Base-by-base conservation (phyloP, 768 basidiomycete species). In the Russula abietina region DNA sequence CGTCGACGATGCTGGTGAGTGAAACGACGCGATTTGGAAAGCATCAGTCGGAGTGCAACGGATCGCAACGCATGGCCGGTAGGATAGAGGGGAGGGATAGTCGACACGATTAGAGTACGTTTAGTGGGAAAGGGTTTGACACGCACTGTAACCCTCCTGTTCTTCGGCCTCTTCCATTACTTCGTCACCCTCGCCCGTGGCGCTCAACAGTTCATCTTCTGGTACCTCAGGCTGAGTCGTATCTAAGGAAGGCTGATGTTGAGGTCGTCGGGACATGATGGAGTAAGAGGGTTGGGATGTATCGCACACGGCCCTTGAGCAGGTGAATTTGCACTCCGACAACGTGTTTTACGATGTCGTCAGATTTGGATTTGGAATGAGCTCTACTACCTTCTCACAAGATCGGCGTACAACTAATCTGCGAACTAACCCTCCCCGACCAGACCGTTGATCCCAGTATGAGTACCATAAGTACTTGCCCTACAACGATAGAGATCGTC, bases 71-170 rank as follows among this genome's bases (percentile, higher is more conserved):
- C 11, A 60, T n/a, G 41, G 53, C 50, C 30, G 55, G 54, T 56
- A 50, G 41, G 14, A 45, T 28, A 30, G 49, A 49, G 22, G 65
- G 51, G 36, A 49, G 16, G 26, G 39, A 39, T 53, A 26, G 12
- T 49, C 38, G 57, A 57, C 50, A 57, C 57, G 54, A 51, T 67
- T 56, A 64, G 52, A 32, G 41, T 22, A 62, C 45, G 59, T 36
- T 36, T 46, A 43, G 64, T 60, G 52, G 56, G 39, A 55, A 52
- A 51, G 59, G 48, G 41, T 58, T 54, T 49, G 16, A 55, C 28
- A 83, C 90, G 79, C 76, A 91, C 89, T 88, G 80, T 91, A 91
- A 57, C 88, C 89, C 61, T 81, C 81, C 70, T 85, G 83, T 70
- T 87, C 85, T 64, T 81, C 80, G 12, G 72, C 76, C 63, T 82